Evolutionary conservation across 495 filamentous ascomycete genomes (phyloP).

Genomic region (Collariella sp.): DNA sequence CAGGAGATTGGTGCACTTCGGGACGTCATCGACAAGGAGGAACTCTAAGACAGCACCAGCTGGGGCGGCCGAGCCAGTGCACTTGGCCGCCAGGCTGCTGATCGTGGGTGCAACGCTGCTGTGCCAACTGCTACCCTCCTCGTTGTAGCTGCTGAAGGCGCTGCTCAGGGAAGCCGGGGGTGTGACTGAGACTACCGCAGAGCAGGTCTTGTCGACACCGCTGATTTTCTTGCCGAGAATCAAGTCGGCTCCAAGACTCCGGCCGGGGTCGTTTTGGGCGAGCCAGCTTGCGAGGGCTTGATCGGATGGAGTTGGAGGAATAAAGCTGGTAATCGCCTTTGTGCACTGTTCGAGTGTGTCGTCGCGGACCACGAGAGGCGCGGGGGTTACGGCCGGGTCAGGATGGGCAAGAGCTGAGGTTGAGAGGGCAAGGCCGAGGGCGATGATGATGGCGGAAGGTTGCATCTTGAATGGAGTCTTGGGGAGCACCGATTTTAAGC

Average conservation of each 20-base stretch:
- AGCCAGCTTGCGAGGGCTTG: not conserved
- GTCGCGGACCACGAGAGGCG: not conserved
- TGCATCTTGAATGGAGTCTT: not conserved
- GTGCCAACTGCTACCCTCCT: not conserved
- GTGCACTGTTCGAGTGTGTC: not conserved
- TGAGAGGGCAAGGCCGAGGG: not conserved
- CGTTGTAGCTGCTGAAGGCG: not conserved
- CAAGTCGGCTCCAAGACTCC: not conserved
- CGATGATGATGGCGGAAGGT: not conserved
- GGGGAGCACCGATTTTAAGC: too few relatives aligned
- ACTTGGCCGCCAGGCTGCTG: not conserved
- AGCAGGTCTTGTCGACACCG: not conserved
- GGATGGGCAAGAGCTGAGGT: not conserved
- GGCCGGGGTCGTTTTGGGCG: not conserved
- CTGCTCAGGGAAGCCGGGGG: not conserved
- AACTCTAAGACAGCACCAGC: not conserved
- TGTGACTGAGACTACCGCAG: not conserved
- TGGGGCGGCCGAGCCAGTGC: not conserved
- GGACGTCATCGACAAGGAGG: not conserved
- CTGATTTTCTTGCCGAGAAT: not conserved
- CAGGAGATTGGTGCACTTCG: not conserved
- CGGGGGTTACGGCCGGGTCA: not conserved
- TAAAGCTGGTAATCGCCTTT: not conserved
- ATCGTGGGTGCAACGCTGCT: not conserved
- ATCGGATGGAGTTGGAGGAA: not conserved